Conservation (phyloP, 306 rosid species). For the Prinsepia uniflora region DNA sequence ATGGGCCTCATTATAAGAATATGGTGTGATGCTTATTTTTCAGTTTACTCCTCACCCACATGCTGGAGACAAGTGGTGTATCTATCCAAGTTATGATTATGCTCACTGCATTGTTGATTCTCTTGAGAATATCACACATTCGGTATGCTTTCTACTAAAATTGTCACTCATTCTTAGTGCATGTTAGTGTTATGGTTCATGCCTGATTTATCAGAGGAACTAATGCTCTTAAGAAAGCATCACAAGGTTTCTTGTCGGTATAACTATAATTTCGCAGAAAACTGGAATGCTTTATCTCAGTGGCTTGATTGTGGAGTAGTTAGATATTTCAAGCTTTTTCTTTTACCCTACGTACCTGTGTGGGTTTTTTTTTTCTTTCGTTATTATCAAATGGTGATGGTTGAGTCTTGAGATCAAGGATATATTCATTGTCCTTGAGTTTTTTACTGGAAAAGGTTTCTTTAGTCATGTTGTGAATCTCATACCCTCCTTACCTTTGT, state of each 20-base stretch:
- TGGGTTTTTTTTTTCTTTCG: too few species aligned
- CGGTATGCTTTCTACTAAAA: slow-evolving; percentile 50
- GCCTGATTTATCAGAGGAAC: not conserved
- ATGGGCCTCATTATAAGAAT: slow-evolving; percentile 14
- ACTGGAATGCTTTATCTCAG: not conserved
- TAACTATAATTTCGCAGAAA: not conserved
- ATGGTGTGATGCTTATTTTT: slow-evolving; percentile 24
- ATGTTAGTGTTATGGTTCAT: not conserved
- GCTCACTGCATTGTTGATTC: slow-evolving; percentile 98
- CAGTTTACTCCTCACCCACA: slow-evolving; percentile 97
- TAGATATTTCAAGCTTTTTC: too few species aligned
- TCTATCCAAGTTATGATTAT: slow-evolving; percentile 96
- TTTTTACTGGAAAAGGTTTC: too few species aligned
- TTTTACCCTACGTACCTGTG: too few species aligned
- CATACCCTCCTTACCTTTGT: too few species aligned
- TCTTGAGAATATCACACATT: slow-evolving; percentile 92
- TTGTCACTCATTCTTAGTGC: slow-evolving; percentile 4
- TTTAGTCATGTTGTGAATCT: too few species aligned
- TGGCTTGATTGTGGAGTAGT: not conserved
- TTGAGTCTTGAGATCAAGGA: too few species aligned
- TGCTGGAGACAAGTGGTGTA: slow-evolving; percentile 99
- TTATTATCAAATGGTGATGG: too few species aligned
- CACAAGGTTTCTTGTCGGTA: not conserved
- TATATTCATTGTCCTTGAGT: too few species aligned
- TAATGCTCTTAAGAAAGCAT: not conserved